A percentile compares a stretch with the other conserved stretches of the same genome.
These are phyloP conservation scores for Kalaharituber pfeilii DNA, from an alignment of 2,329 filamentous ascomycete species.

Conservation along the genomic window DNA sequence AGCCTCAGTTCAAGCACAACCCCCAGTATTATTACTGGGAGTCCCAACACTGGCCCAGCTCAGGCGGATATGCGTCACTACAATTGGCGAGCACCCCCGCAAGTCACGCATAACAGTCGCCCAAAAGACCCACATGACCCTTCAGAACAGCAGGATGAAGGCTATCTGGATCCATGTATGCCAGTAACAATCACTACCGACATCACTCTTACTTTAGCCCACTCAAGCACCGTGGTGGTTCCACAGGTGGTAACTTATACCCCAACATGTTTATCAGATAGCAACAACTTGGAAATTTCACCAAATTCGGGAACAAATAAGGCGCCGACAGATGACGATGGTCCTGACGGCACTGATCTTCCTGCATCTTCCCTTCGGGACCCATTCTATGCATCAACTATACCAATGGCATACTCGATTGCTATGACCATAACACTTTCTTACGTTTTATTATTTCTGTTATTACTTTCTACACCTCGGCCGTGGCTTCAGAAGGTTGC, in stretches of 20 bases:
- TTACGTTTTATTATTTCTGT: conserved; percentile 83
- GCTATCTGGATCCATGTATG: neutral
- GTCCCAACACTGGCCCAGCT: neutral
- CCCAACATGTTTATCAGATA: neutral
- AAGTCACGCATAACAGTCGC: neutral
- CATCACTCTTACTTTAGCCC: neutral
- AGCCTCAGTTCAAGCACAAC: neutral
- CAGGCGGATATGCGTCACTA: neutral
- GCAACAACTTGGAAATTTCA: neutral
- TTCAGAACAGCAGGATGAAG: neutral
- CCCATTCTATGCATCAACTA: conserved; percentile 85
- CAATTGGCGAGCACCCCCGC: neutral
- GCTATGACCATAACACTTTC: conserved; percentile 79
- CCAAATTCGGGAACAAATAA: neutral
- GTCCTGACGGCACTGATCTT: conserved; percentile 25
- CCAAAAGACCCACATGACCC: neutral
- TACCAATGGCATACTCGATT: conserved; percentile 83
- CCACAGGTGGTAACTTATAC: neutral
- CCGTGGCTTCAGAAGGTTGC: conserved; percentile 85
- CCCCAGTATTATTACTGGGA: neutral
- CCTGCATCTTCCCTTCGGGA: conserved; percentile 51
- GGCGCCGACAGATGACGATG: conserved; percentile 1
- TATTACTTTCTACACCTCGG: conserved; percentile 81
- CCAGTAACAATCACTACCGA: neutral
- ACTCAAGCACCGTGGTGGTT: neutral